Evolutionary conservation across 108 stramenopile genomes (phyloP).

Genomic region (Pseudonitzschia pungens): DNA sequence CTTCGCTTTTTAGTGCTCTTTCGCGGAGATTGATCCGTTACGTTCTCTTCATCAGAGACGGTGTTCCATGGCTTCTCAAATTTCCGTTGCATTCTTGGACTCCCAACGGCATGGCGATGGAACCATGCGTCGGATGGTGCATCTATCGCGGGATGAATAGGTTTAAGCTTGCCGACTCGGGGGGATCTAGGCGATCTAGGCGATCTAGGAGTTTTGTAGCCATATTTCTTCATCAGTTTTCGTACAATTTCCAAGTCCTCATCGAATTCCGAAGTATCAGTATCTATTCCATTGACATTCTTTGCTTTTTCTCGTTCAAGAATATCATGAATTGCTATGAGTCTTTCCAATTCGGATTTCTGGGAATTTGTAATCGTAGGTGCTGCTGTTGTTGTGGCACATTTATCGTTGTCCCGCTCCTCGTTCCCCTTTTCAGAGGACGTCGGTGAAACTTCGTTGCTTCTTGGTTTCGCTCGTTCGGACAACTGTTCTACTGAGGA

Average conservation of each 20-base stretch:
- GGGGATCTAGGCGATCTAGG: background rate
- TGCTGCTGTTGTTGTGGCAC: background rate
- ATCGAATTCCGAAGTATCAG: background rate
- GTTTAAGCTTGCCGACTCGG: background rate
- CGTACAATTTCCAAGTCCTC: slow-evolving; percentile 3
- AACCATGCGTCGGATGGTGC: slow-evolving; percentile 5
- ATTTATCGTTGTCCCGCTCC: background rate
- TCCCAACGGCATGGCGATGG: slow-evolving; percentile 9
- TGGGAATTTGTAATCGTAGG: background rate
- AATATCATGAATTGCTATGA: background rate
- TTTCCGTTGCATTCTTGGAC: background rate
- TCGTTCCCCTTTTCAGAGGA: background rate
- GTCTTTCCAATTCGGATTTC: background rate
- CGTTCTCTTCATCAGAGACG: background rate
- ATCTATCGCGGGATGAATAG: background rate
- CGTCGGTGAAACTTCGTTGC: no score
- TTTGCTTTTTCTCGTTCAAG: background rate
- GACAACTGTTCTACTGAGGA: no score
- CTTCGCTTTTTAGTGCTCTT: background rate
- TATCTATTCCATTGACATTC: background rate
- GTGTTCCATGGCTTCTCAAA: background rate
- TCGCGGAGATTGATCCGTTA: background rate
- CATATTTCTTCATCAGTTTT: slow-evolving; percentile 5
- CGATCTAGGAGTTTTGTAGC: background rate
- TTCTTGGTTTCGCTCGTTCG: no score